Percentiles rank a stretch among this genome's conserved stretches.
Conservation (phyloP, 345 rosid species). For the Brassica incana region DNA sequence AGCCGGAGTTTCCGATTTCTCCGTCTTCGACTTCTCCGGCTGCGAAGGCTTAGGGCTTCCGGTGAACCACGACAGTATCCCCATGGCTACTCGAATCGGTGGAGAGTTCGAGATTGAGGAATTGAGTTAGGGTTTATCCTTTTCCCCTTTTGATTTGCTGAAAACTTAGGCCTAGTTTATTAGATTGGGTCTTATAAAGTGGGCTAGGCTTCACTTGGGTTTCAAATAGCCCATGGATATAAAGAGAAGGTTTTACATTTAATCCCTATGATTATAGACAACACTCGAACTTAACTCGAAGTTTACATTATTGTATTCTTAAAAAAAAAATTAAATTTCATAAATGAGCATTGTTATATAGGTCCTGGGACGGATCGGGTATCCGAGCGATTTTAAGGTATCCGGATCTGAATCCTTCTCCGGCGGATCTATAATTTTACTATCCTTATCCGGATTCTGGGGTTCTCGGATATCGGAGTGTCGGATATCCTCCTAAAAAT, state of each 20-base stretch:
- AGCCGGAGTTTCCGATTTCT: constrained; percentile 12
- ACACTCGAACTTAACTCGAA: background rate
- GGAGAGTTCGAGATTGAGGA: background rate
- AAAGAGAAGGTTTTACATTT: background rate
- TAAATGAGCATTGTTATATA: too few species aligned
- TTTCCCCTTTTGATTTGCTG: constrained; percentile 13
- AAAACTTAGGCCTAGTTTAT: background rate
- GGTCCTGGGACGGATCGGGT: too few species aligned
- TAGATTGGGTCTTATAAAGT: background rate
- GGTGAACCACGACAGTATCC: constrained; percentile 83
- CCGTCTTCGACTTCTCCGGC: constrained; percentile 30
- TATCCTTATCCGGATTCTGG: too few species aligned
- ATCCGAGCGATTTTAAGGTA: too few species aligned
- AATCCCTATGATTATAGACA: background rate
- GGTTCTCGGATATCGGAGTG: too few species aligned
- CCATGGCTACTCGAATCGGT: constrained; percentile 46
- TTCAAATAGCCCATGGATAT: background rate
- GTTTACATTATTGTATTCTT: background rate
- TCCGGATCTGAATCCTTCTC: too few species aligned
- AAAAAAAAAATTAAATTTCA: too few species aligned
- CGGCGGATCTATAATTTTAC: too few species aligned
- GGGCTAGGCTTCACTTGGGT: background rate
- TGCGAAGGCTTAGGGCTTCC: constrained; percentile 52
- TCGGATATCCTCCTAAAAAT: too few species aligned
- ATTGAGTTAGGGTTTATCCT: constrained; percentile 35